Conservation (phyloP, 441 rosid species). For the Bocquillonia castaneifolia region DNA sequence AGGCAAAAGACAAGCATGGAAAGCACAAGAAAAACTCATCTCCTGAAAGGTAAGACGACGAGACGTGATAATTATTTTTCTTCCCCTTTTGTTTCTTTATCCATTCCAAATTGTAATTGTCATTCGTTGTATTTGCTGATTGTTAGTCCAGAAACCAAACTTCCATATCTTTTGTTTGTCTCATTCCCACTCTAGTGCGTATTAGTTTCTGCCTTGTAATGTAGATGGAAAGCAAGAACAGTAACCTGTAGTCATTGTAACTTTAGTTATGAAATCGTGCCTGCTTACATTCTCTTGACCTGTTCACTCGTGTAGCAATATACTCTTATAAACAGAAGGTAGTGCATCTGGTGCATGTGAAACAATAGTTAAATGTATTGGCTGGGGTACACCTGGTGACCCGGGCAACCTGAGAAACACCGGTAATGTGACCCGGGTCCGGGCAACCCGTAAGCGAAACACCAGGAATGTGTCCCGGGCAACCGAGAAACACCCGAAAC, state of each 20-base stretch:
- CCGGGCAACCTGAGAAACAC: too few species aligned
- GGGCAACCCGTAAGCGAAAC: too few species aligned
- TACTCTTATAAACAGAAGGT: too few species aligned
- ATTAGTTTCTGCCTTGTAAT: neutral
- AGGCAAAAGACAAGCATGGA: constrained; percentile 51
- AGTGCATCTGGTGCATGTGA: too few species aligned
- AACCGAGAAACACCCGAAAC: too few species aligned
- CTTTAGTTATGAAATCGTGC: constrained; percentile 1
- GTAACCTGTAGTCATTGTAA: constrained; percentile 8
- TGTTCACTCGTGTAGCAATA: too few species aligned
- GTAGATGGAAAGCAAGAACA: constrained; percentile 10
- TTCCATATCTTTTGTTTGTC: constrained; percentile 15
- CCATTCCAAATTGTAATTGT: constrained; percentile 15
- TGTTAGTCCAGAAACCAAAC: constrained; percentile 13
- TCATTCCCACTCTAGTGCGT: neutral
- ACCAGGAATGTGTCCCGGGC: too few species aligned
- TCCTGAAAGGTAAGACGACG: constrained; percentile 40
- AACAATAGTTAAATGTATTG: too few species aligned
- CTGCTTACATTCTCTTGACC: neutral
- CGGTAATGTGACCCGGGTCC: too few species aligned
- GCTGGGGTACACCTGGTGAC: too few species aligned
- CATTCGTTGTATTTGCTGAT: constrained; percentile 13
- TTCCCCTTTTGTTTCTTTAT: constrained; percentile 14
- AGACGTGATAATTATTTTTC: constrained; percentile 2
- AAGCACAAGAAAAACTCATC: constrained; percentile 57